Percentiles rank a stretch among this genome's conserved stretches.
Evolutionary conservation across 345 rosid genomes (phyloP).

Genomic region (Capsella bursapastoris): DNA sequence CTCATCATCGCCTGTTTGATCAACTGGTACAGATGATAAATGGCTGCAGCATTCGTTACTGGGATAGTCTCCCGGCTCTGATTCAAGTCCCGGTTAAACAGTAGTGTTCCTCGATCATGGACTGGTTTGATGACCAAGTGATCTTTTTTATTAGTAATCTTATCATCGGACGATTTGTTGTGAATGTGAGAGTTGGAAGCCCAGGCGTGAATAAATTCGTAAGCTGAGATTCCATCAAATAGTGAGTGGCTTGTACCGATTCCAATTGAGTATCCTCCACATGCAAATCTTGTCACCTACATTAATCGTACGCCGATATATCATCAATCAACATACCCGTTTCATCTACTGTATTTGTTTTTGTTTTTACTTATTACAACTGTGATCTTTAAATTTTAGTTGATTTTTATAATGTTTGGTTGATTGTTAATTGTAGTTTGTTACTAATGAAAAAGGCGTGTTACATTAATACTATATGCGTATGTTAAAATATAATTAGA

Average conservation of each 20-base stretch:
- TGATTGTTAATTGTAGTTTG: no score
- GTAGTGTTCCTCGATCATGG: conserved; percentile 56
- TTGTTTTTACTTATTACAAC: no score
- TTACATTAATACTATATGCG: no score
- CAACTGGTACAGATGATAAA: conserved; percentile 65
- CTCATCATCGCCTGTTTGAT: conserved; percentile 51
- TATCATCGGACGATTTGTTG: conserved; percentile 24
- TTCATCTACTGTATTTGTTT: not conserved
- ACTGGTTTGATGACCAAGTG: conserved; percentile 47
- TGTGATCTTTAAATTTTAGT: no score
- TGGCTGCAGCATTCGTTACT: conserved; percentile 57
- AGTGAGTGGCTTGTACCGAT: conserved; percentile 70
- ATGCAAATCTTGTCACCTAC: conserved; percentile 70
- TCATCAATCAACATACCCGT: not conserved
- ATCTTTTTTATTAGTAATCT: conserved; percentile 15
- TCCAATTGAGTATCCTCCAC: conserved; percentile 71
- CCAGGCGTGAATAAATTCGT: conserved; percentile 59
- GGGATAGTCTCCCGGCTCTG: conserved; percentile 7
- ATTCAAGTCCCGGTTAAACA: conserved; percentile 34
- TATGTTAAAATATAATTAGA: no score
- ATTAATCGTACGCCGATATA: conserved; percentile 5
- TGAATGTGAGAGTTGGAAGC: conserved; percentile 50
- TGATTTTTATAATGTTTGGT: no score
- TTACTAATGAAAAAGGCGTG: no score
- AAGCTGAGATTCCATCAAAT: conserved; percentile 69